These are phyloP conservation scores for Kodamaea ohmeri DNA, from an alignment of 1,139 yeast species.

Conservation along the genomic window DNA sequence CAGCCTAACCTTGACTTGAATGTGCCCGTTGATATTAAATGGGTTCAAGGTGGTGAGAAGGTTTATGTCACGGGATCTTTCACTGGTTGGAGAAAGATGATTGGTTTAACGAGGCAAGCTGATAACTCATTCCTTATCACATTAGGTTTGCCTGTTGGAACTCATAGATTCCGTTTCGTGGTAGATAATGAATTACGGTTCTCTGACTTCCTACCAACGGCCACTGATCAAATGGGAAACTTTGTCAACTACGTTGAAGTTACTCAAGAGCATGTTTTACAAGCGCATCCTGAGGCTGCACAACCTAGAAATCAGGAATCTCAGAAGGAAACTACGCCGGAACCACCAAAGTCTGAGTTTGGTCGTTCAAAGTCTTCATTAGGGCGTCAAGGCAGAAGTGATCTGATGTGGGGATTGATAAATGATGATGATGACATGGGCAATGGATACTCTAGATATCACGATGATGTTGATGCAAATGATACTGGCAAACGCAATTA, in stretches of 20 bases:
- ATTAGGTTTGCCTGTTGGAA: slow-evolving; percentile 47
- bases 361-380: slow-evolving; percentile 24
- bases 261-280: slow-evolving; percentile 20
- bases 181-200: slow-evolving; percentile 48
- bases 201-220: slow-evolving; percentile 47
- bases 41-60: slow-evolving; percentile 93
- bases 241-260: slow-evolving; percentile 50
- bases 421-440: slow-evolving; percentile 80
- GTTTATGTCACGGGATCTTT: slow-evolving; percentile 59
- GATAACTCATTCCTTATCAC: slow-evolving; percentile 41
- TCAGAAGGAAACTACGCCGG: slow-evolving; percentile 19
- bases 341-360: slow-evolving; percentile 9
- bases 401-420: slow-evolving; percentile 56
- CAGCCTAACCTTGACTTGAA: slow-evolving; percentile 30
- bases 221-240: slow-evolving; percentile 52
- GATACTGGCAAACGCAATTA: slow-evolving; percentile 18
- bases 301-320: slow-evolving; percentile 12
- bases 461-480: slow-evolving; percentile 49
- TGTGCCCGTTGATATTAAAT: slow-evolving; percentile 76
- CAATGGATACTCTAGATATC: slow-evolving; percentile 72
- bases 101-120: slow-evolving; percentile 49
- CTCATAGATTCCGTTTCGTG: slow-evolving; percentile 48
- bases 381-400: slow-evolving; percentile 34
- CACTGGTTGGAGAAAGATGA: slow-evolving; percentile 53
- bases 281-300: slow-evolving; percentile 12